phyloP scores from a whole-genome alignment of 306 rosid species.

The Quillaja saponaria region DNA sequence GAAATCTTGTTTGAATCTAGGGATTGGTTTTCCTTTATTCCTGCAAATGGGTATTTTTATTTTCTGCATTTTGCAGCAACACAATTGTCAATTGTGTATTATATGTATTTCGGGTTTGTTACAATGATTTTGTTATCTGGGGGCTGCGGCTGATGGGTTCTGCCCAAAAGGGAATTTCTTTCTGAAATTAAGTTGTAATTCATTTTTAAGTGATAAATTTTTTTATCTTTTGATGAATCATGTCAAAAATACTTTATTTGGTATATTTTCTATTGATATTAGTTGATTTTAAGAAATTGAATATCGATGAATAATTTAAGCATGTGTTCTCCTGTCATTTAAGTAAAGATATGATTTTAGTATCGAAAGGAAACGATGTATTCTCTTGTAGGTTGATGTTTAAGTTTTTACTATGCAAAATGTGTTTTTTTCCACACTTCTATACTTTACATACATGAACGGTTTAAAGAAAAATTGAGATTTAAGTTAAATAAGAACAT shows the following conservation, averaged over 20 bases:
- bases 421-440: too few relatives aligned
- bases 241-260: too few relatives aligned
- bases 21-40: not conserved
- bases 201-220: too few relatives aligned
- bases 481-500: not conserved
- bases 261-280: too few relatives aligned
- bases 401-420: too few relatives aligned
- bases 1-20: not conserved
- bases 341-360: slow-evolving; percentile 12
- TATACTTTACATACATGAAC: too few relatives aligned
- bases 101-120: not conserved
- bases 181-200: too few relatives aligned
- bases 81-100: not conserved
- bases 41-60: not conserved
- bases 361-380: not conserved
- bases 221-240: too few relatives aligned
- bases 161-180: too few relatives aligned
- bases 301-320: too few relatives aligned
- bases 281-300: too few relatives aligned
- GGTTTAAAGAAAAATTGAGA: too few relatives aligned
- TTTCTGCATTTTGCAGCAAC: not conserved
- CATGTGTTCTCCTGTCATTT: not conserved
- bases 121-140: not conserved
- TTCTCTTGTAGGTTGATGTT: slow-evolving; percentile 9
- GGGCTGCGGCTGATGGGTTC: slow-evolving; percentile 12